These are phyloP conservation scores for Globisporangium paddicum DNA, from an alignment of 352 stramenopile species.

Conservation along the genomic window DNA sequence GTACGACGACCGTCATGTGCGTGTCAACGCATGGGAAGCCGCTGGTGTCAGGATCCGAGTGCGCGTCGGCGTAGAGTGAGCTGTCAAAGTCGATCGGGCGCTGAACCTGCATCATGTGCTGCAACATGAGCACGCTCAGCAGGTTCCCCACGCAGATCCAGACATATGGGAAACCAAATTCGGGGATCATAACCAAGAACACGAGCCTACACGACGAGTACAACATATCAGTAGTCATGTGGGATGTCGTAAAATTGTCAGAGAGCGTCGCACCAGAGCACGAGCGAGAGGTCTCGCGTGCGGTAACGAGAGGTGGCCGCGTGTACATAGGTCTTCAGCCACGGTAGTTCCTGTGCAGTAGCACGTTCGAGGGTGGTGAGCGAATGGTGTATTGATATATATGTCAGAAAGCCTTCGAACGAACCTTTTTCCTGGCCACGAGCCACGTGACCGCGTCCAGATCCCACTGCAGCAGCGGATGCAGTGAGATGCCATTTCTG, in stretches of 20 bases:
- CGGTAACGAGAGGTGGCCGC: constrained; percentile 48
- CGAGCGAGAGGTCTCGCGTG: constrained; percentile 57
- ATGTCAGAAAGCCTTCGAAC: background rate
- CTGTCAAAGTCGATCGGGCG: constrained; percentile 52
- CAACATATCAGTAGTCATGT: background rate
- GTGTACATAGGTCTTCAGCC: constrained; percentile 35
- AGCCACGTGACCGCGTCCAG: constrained; percentile 33
- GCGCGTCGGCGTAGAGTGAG: constrained; percentile 20
- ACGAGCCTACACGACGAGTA: constrained; percentile 43
- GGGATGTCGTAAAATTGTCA: background rate
- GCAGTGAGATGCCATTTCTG: constrained; percentile 11
- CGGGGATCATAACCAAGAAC: constrained; percentile 47
- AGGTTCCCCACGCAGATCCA: constrained; percentile 64
- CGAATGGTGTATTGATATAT: no score
- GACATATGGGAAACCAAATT: constrained; percentile 62
- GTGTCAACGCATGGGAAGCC: constrained; percentile 54
- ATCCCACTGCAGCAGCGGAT: constrained; percentile 58
- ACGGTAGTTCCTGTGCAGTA: constrained; percentile 16
- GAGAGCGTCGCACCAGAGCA: constrained; percentile 37
- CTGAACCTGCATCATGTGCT: constrained; percentile 34
- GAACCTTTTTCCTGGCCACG: constrained; percentile 25
- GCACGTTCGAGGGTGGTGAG: background rate
- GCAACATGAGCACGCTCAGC: constrained; percentile 37
- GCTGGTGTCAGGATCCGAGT: constrained; percentile 11
- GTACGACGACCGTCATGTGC: constrained; percentile 70